phyloP scores from a whole-genome alignment of 2,329 filamentous ascomycete species.

The Alternaria panax region DNA sequence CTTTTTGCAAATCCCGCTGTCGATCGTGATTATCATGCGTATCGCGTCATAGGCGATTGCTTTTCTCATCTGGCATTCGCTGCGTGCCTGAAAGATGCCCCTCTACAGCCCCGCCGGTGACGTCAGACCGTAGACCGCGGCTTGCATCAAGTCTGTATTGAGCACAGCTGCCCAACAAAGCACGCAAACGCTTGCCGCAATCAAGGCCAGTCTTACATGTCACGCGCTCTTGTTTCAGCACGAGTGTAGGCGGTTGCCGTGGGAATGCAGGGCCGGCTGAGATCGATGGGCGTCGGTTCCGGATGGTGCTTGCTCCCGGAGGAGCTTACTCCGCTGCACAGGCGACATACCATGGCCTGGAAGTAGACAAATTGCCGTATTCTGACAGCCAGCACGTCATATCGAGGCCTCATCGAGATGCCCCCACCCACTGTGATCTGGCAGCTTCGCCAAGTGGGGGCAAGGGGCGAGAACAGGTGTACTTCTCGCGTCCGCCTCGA shows the following conservation, averaged over 20 bases:
- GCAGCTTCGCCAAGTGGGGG: constrained; percentile 4
- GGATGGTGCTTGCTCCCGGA: constrained; percentile 1
- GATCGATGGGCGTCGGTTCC: constrained; percentile 3
- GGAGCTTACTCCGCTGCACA: not conserved
- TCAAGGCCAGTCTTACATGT: constrained; percentile 11
- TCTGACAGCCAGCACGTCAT: constrained; percentile 3
- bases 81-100: constrained; percentile 16
- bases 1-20: constrained; percentile 17
- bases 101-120: constrained; percentile 14
- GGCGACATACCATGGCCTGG: constrained; percentile 3
- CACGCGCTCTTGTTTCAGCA: constrained; percentile 15
- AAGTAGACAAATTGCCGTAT: not conserved
- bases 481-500: not conserved
- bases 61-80: constrained; percentile 10
- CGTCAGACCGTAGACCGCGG: constrained; percentile 5
- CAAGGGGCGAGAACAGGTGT: constrained; percentile 5
- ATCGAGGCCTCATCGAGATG: not conserved
- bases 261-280: constrained; percentile 2
- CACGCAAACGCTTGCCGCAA: constrained; percentile 17
- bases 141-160: not conserved
- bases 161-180: constrained; percentile 7
- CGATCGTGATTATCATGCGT: constrained; percentile 24
- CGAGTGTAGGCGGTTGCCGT: constrained; percentile 5
- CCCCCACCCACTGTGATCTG: constrained; percentile 4
- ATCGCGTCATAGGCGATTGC: constrained; percentile 17